Conservation (phyloP, 1,139 yeast genomes). For the Geotrichum bryndzae region DNA sequence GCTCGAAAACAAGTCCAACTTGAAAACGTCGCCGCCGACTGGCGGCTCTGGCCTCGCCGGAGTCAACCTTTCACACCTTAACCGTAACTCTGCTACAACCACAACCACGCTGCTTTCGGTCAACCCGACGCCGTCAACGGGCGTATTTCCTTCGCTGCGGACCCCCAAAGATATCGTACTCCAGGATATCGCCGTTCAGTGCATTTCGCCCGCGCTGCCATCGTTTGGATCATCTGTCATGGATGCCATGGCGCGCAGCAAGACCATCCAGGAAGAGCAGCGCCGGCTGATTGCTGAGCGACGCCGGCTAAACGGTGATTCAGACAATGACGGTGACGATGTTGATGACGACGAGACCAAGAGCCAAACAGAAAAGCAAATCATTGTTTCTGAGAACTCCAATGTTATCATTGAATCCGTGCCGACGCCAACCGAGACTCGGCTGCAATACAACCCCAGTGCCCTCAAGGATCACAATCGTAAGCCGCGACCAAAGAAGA, state of each 20-base stretch:
- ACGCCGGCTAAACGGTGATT: slow-evolving; percentile 2
- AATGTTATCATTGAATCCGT: slow-evolving; percentile 17
- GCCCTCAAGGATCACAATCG: slow-evolving; percentile 10
- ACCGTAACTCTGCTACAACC: not conserved
- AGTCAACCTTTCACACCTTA: not conserved
- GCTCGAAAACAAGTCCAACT: slow-evolving; percentile 5
- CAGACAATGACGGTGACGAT: not conserved
- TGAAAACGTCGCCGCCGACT: not conserved
- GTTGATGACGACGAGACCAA: not conserved
- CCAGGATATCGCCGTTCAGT: slow-evolving; percentile 35
- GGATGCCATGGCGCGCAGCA: slow-evolving; percentile 18
- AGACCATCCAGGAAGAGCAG: slow-evolving; percentile 34
- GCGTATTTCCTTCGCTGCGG: slow-evolving; percentile 16
- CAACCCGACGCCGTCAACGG: not conserved
- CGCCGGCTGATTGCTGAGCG: slow-evolving; percentile 32
- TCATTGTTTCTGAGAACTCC: slow-evolving; percentile 16
- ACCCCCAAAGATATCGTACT: slow-evolving; percentile 34
- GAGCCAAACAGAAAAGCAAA: slow-evolving; percentile 1
- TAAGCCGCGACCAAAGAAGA: slow-evolving; percentile 10
- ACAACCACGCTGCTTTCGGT: not conserved
- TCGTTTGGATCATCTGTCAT: slow-evolving; percentile 20
- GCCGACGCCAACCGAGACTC: slow-evolving; percentile 16
- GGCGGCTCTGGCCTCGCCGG: not conserved
- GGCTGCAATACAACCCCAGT: slow-evolving; percentile 1
- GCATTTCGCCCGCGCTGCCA: slow-evolving; percentile 41